Evolutionary conservation across 805 yeast species (phyloP).

Genomic region (Metschnikowia anglica): DNA sequence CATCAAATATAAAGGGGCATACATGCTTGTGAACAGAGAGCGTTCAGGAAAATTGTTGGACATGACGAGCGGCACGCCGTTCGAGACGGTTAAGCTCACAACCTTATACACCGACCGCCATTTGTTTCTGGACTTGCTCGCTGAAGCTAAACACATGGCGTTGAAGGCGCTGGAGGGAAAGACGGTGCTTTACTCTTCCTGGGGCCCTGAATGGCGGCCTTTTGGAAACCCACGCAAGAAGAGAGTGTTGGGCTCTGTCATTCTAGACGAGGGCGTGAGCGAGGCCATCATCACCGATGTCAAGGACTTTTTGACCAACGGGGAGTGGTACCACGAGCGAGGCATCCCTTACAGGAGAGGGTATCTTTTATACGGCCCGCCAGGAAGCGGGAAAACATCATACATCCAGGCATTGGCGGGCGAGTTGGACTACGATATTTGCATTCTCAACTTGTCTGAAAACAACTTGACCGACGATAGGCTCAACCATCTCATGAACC

Average conservation of each 20-base stretch:
- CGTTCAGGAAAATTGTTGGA: slow-evolving; percentile 87
- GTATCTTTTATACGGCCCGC: slow-evolving; percentile 91
- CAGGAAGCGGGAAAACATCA: slow-evolving; percentile 95
- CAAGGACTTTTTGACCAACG: slow-evolving; percentile 71
- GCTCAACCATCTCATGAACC: slow-evolving; percentile 92
- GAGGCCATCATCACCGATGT: slow-evolving; percentile 70
- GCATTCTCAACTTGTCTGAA: slow-evolving; percentile 88
- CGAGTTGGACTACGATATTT: slow-evolving; percentile 90
- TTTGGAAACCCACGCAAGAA: slow-evolving; percentile 94
- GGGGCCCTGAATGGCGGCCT: slow-evolving; percentile 99
- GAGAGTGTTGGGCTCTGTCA: slow-evolving; percentile 79
- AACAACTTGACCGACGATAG: slow-evolving; percentile 92
- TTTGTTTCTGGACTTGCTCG: slow-evolving; percentile 65
- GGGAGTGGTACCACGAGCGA: slow-evolving; percentile 89
- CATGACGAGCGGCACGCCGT: slow-evolving; percentile 87
- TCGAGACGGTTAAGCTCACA: slow-evolving; percentile 92
- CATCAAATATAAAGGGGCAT: slow-evolving; percentile 81
- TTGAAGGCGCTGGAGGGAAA: slow-evolving; percentile 83
- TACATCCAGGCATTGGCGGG: slow-evolving; percentile 97
- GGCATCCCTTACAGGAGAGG: slow-evolving; percentile 99
- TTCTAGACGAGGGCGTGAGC: slow-evolving; percentile 73
- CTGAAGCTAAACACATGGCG: slow-evolving; percentile 84
- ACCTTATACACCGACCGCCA: slow-evolving; percentile 80
- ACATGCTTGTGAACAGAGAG: slow-evolving; percentile 84
- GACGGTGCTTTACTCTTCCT: slow-evolving; percentile 88